Evolutionary conservation across 129 eudicot species (phyloP).

Genomic region (Rutidosis leptorrhynchoides): DNA sequence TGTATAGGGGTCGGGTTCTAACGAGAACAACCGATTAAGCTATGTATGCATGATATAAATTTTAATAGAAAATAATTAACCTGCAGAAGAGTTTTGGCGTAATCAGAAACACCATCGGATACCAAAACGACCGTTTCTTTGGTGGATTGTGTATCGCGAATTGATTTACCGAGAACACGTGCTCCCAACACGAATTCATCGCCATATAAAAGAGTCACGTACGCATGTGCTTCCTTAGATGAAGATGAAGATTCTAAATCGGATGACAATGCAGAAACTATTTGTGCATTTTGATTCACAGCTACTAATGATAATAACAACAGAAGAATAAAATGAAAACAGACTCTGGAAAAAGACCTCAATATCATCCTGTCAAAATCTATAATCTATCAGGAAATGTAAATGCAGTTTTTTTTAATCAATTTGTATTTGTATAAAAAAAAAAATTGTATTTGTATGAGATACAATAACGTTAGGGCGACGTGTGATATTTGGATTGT

Average conservation of each 20-base stretch:
- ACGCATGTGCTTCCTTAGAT: constrained; percentile 49
- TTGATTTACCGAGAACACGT: constrained; percentile 89
- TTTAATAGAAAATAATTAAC: constrained; percentile 25
- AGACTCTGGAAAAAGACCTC: background rate
- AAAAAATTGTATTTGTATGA: constrained; percentile 27
- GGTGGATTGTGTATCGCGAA: constrained; percentile 74
- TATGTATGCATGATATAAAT: too few relatives aligned
- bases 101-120: constrained; percentile 92
- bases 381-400: background rate
- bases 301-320: background rate
- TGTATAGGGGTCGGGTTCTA: too few relatives aligned
- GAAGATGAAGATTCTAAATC: background rate
- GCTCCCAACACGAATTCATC: constrained; percentile 93
- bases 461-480: background rate
- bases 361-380: constrained; percentile 18
- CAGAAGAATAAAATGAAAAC: constrained; percentile 16
- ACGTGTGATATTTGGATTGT: constrained; percentile 12
- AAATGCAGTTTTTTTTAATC: background rate
- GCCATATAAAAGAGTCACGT: constrained; percentile 87
- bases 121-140: constrained; percentile 92
- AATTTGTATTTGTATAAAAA: too few relatives aligned
- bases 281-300: constrained; percentile 22
- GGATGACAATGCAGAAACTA: constrained; percentile 34
- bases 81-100: constrained; percentile 73
- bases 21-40: too few relatives aligned